Conservation (phyloP, 306 rosid species). For the Sicyos baderoa region DNA sequence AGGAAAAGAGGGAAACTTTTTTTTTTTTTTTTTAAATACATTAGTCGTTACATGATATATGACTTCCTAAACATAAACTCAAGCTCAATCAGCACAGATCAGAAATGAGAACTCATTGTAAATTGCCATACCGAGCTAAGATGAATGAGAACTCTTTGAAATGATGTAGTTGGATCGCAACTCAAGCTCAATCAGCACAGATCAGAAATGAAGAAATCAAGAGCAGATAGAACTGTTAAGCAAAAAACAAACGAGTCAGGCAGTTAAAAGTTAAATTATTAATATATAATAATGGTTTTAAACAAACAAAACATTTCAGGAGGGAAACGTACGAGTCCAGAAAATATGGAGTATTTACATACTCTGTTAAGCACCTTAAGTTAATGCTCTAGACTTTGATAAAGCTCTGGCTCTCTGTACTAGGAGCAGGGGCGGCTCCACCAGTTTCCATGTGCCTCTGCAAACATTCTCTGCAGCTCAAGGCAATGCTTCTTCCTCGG, state of each 20-base stretch:
- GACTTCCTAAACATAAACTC: constrained; percentile 7
- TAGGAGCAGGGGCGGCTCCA: constrained; percentile 38
- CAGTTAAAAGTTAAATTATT: not conserved
- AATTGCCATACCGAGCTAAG: not conserved
- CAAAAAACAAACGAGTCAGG: constrained; percentile 1
- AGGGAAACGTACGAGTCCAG: constrained; percentile 1
- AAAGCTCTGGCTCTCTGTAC: constrained; percentile 53
- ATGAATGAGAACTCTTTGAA: constrained; percentile 7
- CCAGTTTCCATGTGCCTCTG: constrained; percentile 93
- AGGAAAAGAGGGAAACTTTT: constrained; percentile 6
- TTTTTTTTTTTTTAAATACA: too few species aligned
- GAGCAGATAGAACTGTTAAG: constrained; percentile 13
- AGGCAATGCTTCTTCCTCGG: constrained; percentile 92
- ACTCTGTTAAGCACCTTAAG: constrained; percentile 34
- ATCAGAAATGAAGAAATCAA: not conserved
- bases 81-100: too few species aligned
- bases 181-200: not conserved
- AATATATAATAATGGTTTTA: not conserved
- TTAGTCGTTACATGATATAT: too few species aligned
- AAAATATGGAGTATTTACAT: not conserved
- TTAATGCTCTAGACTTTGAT: constrained; percentile 74
- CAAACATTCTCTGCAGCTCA: constrained; percentile 95
- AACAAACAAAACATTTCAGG: not conserved
- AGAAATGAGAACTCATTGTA: not conserved
- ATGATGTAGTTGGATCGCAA: constrained; percentile 3